Base-by-base conservation (phyloP, 208 protist species). In the Trypanosoma cruzi region DNA sequence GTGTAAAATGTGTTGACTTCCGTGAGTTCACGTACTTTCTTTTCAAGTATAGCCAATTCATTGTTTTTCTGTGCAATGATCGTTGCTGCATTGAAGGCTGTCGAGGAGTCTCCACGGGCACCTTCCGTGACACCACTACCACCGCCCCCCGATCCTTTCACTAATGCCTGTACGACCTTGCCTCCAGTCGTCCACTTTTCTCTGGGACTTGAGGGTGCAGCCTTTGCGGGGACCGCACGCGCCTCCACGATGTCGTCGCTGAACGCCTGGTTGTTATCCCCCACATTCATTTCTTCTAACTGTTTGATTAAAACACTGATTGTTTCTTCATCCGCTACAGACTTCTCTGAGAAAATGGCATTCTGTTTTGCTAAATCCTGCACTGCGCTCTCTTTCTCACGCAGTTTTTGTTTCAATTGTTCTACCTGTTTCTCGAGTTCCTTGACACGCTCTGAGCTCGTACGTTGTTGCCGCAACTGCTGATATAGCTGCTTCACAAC, bases 1-100 rank as follows among this genome's bases (percentile, higher is more conserved):
- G 86, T 83, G 64, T 95, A 95, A 56, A 95, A 90, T 7, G 82
- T 68, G 65, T 93, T 93, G 6, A 93, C 77, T 64, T 95, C 90
- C 73, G 70, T 80, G 29, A 95, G 66, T 56, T 93, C 90, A n/a
- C 76, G 78, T 22, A 92, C 64, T 31, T 87, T 83, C n/a, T 34
- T 71, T 56, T 93, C 83, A 32, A 92, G 69, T 29, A 55, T 72
- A 5, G 71, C 73, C n/a, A 93, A 77, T 58, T 93, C 84, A 6
- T 87, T 82, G 32, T 77, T 82, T 74, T 85, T 87, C n/a, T 29
- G 55, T 16, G 70, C 64, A 18, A 84, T 73, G 0, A 74, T 64
- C 7, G 79, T 32, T 3, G 74, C 60, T 0, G 79, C 26, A 34
- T 71, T 71, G 24, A 65, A 0, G 60, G 36, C 2, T 24, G 49